Conservation (phyloP, 768 basidiomycete species). For the Pleurotus platypus region DNA sequence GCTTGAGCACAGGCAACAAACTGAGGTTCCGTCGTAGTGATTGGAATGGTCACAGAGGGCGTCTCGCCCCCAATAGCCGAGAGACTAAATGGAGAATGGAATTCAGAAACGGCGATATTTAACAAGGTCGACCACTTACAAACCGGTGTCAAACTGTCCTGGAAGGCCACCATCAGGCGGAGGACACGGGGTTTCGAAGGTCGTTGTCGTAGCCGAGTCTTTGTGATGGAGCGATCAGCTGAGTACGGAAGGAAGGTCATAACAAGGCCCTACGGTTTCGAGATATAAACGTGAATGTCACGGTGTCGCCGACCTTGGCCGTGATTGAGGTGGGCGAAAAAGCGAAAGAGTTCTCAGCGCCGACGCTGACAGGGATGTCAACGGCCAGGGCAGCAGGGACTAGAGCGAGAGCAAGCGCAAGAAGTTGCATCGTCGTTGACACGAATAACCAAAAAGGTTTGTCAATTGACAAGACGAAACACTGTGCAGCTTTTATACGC, state of each 20-base stretch:
- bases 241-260: background rate
- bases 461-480: background rate
- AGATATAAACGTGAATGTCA: conserved; percentile 17
- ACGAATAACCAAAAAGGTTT: background rate
- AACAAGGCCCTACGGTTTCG: conserved; percentile 12
- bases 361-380: conserved; percentile 13
- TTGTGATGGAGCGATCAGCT: background rate
- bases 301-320: conserved; percentile 14
- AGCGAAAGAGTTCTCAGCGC: conserved; percentile 10
- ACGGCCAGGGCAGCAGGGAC: conserved; percentile 12
- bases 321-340: conserved; percentile 13
- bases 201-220: conserved; percentile 16
- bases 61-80: conserved; percentile 13
- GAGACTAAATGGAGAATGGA: conserved; percentile 2
- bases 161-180: conserved; percentile 15
- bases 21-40: conserved; percentile 13
- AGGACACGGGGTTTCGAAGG: conserved; percentile 16
- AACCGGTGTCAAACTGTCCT: conserved; percentile 17
- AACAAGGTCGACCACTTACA: conserved; percentile 6
- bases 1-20: conserved; percentile 18
- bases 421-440: background rate
- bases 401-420: conserved; percentile 9
- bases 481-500: background rate
- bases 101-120: background rate
- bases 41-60: conserved; percentile 10